Base-by-base conservation (phyloP, 306 rosid species). In the Malus domestica region DNA sequence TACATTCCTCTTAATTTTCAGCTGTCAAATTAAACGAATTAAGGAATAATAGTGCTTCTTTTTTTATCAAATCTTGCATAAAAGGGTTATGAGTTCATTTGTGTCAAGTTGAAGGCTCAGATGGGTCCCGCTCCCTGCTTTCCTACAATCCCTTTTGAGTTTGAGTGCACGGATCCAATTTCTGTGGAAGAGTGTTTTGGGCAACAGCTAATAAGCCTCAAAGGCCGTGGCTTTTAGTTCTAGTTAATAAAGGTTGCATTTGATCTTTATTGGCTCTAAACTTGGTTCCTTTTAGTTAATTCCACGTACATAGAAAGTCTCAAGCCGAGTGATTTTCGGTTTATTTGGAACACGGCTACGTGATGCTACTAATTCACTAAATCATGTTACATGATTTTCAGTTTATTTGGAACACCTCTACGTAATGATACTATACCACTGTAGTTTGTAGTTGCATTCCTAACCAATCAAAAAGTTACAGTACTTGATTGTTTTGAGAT, bases 81-180 rank as follows among this genome's bases (percentile, higher is more conserved):
- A 67, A 32, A n/a, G 78, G 86, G 73, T 73, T 5, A 19, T 6
- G 80, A 70, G 69, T 70, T 25, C 57, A 25, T 29, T 66, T 76
- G 76, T 76, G 79, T 77, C 18, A 88, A 80, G 84, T 51, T 49
- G 76, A 80, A 78, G 85, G 71, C 80, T 83, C 67, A 46, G 46
- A 44, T 58, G 82, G 68, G 70, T 35, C 74, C 80, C 83, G 22
- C 62, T 44, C 35, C 73, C 71, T 15, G 8, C 55, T 49, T 18
- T 14, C 19, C 19, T 42, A 59, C 54, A 33, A 57, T 57, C 9
- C n/a, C 63, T 76, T 2, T 0, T 0, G 55, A 49, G 55, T 79
- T 88, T 70, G 79, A 71, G 84, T 81, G 67, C 81, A 86, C 82
- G 86, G n/a, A 32, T 19, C 29, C 51, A 10, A 35, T 66, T 49